Conservation (phyloP, 2,329 filamentous ascomycete species). For the Didymellaceae sp. region DNA sequence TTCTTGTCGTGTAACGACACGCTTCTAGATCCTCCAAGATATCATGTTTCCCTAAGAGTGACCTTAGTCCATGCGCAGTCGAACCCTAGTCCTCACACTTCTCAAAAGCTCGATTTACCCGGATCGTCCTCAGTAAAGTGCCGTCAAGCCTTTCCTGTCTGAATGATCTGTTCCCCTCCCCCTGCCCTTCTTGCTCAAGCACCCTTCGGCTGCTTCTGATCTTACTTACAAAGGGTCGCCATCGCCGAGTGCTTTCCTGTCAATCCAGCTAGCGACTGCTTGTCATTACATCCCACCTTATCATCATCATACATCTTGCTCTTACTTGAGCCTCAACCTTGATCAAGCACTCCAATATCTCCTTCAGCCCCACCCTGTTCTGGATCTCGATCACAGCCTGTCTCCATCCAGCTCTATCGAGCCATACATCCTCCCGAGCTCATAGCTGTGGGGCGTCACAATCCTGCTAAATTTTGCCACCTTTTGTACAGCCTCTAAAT, state of each 20-base stretch:
- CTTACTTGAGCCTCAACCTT: slow-evolving; percentile 19
- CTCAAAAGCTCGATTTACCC: slow-evolving; percentile 51
- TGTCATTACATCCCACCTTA: slow-evolving; percentile 22
- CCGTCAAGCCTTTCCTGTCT: slow-evolving; percentile 48
- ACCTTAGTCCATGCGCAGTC: slow-evolving; percentile 45
- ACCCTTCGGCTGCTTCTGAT: slow-evolving; percentile 39
- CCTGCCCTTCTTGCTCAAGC: slow-evolving; percentile 24
- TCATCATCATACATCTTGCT: slow-evolving; percentile 16
- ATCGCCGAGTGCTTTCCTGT: slow-evolving; percentile 40
- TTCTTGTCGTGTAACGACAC: slow-evolving; percentile 49
- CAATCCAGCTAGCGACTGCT: slow-evolving; percentile 39
- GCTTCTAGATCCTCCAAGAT: slow-evolving; percentile 49
- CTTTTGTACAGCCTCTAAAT: slow-evolving; percentile 16
- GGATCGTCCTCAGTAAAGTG: slow-evolving; percentile 48
- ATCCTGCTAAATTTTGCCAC: slow-evolving; percentile 19
- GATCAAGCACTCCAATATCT: slow-evolving; percentile 37
- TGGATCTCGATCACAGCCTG: slow-evolving; percentile 35
- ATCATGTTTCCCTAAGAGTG: slow-evolving; percentile 48
- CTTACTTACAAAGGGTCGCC: slow-evolving; percentile 42
- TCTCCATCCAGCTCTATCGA: slow-evolving; percentile 33
- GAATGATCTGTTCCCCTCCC: slow-evolving; percentile 48
- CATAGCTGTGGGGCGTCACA: slow-evolving; percentile 24
- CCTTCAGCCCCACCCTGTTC: slow-evolving; percentile 41
- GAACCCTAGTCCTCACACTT: slow-evolving; percentile 45
- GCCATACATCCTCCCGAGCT: slow-evolving; percentile 28